phyloP scores from a whole-genome alignment of 805 yeast genomes.

The Saturnispora mendoncae region DNA sequence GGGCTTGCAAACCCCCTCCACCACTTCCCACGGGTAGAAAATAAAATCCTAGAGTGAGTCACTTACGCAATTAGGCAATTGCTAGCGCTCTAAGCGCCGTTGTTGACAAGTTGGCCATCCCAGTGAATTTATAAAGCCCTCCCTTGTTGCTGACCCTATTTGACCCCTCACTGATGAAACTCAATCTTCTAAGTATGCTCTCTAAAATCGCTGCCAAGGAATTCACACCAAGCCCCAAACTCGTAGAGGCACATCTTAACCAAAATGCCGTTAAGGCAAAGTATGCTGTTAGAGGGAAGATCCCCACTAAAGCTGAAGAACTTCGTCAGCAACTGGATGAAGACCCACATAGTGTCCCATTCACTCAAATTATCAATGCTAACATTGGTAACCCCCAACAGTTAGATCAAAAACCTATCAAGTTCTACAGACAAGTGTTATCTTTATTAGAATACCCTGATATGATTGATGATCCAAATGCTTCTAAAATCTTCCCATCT shows the following conservation, averaged over 20 bases:
- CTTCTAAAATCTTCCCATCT: constrained; percentile 35
- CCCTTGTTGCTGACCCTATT: background rate
- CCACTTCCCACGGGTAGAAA: constrained; percentile 9
- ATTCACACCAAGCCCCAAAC: constrained; percentile 27
- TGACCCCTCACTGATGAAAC: constrained; percentile 4
- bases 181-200: constrained; percentile 7
- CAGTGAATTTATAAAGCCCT: no score
- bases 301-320: constrained; percentile 91
- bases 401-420: constrained; percentile 84
- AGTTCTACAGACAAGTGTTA: constrained; percentile 90
- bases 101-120: no score
- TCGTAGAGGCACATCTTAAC: constrained; percentile 52
- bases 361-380: constrained; percentile 70
- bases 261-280: constrained; percentile 72
- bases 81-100: constrained; percentile 3
- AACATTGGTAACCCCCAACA: constrained; percentile 99
- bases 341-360: constrained; percentile 62
- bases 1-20: background rate
- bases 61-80: background rate
- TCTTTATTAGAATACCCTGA: constrained; percentile 81
- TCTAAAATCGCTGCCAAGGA: constrained; percentile 10
- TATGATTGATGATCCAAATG: constrained; percentile 35
- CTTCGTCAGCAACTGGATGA: constrained; percentile 46
- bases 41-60: background rate
- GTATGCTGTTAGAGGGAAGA: constrained; percentile 91